A percentile compares a stretch with the other conserved stretches of the same genome.
Evolutionary conservation across 768 basidiomycete species (phyloP).

Genomic region (Fistulinella prunicolor): DNA sequence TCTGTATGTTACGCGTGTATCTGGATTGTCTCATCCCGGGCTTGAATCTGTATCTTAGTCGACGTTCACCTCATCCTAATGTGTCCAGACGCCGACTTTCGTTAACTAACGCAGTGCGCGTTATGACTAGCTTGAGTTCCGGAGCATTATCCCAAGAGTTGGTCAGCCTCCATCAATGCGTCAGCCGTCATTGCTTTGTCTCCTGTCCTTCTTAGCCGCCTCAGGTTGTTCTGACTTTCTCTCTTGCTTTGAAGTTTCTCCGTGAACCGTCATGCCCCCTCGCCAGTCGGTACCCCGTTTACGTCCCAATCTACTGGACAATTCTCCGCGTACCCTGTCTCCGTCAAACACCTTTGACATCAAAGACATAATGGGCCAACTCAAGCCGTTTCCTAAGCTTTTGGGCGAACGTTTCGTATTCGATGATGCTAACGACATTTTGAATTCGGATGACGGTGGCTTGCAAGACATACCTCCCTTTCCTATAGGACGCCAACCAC

Average conservation of each 20-base stretch:
- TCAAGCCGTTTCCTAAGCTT: slow-evolving; percentile 16
- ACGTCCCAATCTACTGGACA: slow-evolving; percentile 16
- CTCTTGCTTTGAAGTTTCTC: slow-evolving; percentile 4
- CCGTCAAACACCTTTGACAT: slow-evolving; percentile 29
- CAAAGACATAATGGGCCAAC: slow-evolving; percentile 16
- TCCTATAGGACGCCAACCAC: slow-evolving; percentile 25
- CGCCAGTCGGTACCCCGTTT: slow-evolving; percentile 22
- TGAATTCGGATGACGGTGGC: slow-evolving; percentile 10
- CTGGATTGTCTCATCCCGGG: slow-evolving; percentile 10
- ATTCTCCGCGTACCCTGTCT: slow-evolving; percentile 12
- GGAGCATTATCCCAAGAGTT: no score
- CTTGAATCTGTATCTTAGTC: slow-evolving; percentile 10
- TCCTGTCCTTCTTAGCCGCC: slow-evolving; percentile 4
- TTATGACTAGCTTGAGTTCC: no score
- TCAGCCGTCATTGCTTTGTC: slow-evolving; percentile 17
- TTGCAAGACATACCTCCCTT: slow-evolving; percentile 32
- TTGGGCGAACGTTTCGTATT: slow-evolving; percentile 21
- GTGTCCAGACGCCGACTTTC: not conserved
- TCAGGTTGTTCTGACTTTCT: slow-evolving; percentile 3
- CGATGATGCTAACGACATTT: slow-evolving; percentile 10
- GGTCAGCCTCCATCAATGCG: slow-evolving; percentile 28
- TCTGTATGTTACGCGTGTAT: slow-evolving; percentile 26
- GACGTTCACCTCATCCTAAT: not conserved
- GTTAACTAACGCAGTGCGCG: no score
- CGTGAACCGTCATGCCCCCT: slow-evolving; percentile 17